Percentiles rank a stretch among this genome's conserved stretches.
Conservation (phyloP, 176 grass and related monocot species). For the Juncus inflexus region DNA sequence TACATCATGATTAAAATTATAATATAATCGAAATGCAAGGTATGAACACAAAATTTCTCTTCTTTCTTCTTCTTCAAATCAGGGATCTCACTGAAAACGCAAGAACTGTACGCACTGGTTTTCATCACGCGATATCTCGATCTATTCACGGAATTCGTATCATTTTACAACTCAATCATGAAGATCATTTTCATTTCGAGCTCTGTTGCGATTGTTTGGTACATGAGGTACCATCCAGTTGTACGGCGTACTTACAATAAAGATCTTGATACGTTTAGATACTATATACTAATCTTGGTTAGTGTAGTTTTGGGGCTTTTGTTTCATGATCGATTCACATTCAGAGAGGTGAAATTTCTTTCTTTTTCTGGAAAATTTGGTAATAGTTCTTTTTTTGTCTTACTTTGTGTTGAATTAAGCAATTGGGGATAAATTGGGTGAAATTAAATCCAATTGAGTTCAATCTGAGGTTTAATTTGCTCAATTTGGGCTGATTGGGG, state of each 20-base stretch:
- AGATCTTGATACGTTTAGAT: constrained; percentile 84
- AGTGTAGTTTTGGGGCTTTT: constrained; percentile 51
- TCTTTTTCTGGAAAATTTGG: too few relatives aligned
- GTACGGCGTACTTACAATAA: constrained; percentile 81
- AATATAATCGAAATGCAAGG: neutral
- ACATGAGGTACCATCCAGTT: constrained; percentile 68
- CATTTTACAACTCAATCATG: constrained; percentile 91
- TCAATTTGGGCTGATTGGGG: too few relatives aligned
- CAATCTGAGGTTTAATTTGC: too few relatives aligned
- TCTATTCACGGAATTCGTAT: constrained; percentile 80
- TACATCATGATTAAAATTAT: neutral
- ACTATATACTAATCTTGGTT: constrained; percentile 33
- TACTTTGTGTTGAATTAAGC: neutral
- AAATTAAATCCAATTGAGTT: too few relatives aligned
- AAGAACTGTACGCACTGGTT: constrained; percentile 88
- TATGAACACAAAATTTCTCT: neutral
- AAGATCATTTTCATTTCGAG: constrained; percentile 84
- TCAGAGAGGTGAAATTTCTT: constrained; percentile 55
- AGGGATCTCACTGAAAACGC: constrained; percentile 96
- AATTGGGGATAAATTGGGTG: too few relatives aligned
- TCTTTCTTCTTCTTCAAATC: constrained; percentile 2
- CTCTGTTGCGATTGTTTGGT: constrained; percentile 92
- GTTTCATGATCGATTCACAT: constrained; percentile 73
- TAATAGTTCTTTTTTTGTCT: constrained; percentile 1
- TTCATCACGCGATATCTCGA: constrained; percentile 86